A percentile compares a stretch with the other conserved stretches of the same genome.
Evolutionary conservation across 805 yeast genomes (phyloP).

Genomic region (Metschnikowia anglica): DNA sequence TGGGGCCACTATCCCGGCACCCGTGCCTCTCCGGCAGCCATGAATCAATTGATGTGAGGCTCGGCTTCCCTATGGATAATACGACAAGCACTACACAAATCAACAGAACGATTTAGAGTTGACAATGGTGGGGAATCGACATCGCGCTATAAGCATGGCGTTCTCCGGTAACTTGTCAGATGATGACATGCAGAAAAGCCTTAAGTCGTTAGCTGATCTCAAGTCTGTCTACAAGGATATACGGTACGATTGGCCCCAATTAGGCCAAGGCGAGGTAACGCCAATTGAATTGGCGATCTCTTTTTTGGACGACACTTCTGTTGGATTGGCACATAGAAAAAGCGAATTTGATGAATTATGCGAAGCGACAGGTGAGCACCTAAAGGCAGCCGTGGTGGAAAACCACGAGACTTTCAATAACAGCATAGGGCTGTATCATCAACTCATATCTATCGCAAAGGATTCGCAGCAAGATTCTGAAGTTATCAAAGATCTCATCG

Average conservation of each 20-base stretch:
- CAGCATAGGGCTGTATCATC: slow-evolving; percentile 80
- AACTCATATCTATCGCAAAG: slow-evolving; percentile 60
- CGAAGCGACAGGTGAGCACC: slow-evolving; percentile 51
- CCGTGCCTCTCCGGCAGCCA: slow-evolving; percentile 2
- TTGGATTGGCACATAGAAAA: slow-evolving; percentile 79
- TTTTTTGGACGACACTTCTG: slow-evolving; percentile 80
- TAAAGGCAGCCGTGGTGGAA: slow-evolving; percentile 72
- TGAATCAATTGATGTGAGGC: slow-evolving; percentile 1
- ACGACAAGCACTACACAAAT: background rate
- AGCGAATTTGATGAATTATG: slow-evolving; percentile 66
- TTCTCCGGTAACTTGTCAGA: slow-evolving; percentile 22
- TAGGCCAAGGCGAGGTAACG: slow-evolving; percentile 51
- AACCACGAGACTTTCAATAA: slow-evolving; percentile 83
- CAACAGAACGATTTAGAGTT: background rate
- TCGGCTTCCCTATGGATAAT: slow-evolving; percentile 1
- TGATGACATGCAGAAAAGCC: slow-evolving; percentile 19
- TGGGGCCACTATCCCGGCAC: too few relatives aligned
- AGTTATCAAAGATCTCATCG: slow-evolving; percentile 48
- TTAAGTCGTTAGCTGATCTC: slow-evolving; percentile 30
- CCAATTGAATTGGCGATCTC: slow-evolving; percentile 85
- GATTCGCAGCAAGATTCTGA: slow-evolving; percentile 62
- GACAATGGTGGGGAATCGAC: slow-evolving; percentile 22
- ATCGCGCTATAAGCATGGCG: slow-evolving; percentile 26
- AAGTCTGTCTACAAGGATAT: slow-evolving; percentile 37
- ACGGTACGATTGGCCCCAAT: slow-evolving; percentile 46